Evolutionary conservation across 2,329 filamentous ascomycete genomes (phyloP).

Genomic region (Trichoderma sp.): DNA sequence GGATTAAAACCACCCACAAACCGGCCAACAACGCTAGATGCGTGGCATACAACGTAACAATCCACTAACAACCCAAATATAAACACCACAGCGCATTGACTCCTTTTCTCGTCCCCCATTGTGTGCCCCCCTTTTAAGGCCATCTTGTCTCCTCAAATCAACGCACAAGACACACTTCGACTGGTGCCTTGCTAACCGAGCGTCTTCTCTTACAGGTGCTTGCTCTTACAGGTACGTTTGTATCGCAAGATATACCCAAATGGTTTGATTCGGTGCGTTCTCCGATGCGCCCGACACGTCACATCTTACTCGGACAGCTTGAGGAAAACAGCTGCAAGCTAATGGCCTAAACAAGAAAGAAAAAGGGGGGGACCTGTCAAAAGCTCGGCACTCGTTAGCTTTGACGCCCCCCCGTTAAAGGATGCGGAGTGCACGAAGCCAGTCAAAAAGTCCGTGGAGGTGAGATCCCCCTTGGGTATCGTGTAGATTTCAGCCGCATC

Average conservation of each 20-base stretch:
- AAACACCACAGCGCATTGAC: background rate
- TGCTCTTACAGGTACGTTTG: background rate
- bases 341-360: background rate
- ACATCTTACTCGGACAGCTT: background rate
- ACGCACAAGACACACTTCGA: background rate
- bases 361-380: background rate
- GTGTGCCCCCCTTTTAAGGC: background rate
- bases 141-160: background rate
- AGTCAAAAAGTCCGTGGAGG: background rate
- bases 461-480: background rate
- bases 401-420: background rate
- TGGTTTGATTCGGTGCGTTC: background rate
- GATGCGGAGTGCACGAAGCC: background rate
- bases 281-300: conserved; percentile 4
- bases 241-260: background rate
- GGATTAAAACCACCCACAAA: background rate
- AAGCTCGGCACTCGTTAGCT: background rate
- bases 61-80: background rate
- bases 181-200: background rate
- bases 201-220: background rate
- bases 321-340: background rate
- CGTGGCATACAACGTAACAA: conserved; percentile 10
- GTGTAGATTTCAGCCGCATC: conserved; percentile 10
- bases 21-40: background rate
- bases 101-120: background rate